A percentile compares a stretch with the other conserved stretches of the same genome.
Conservation (phyloP, 768 basidiomycete genomes). For the Phaeotremella skinneri region DNA sequence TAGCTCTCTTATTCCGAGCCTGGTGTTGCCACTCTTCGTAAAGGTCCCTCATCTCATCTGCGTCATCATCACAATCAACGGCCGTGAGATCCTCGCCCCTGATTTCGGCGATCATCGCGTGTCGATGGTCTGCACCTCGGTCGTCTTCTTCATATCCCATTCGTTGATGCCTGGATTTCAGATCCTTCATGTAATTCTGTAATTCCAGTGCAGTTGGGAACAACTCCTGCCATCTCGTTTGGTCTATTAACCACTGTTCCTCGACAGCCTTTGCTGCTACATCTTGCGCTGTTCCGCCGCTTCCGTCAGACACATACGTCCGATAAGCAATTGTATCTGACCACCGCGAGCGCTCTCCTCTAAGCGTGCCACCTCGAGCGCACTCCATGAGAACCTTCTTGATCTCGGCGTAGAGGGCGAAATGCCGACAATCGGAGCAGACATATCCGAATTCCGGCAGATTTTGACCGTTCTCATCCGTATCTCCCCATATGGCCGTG, state of each 20-base stretch:
- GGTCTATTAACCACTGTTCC: constrained; percentile 15
- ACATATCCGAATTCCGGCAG: neutral
- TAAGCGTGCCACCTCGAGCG: constrained; percentile 1
- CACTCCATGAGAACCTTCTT: neutral
- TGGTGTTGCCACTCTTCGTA: constrained; percentile 1
- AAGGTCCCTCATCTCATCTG: neutral
- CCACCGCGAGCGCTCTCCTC: constrained; percentile 3
- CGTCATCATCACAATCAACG: constrained; percentile 1
- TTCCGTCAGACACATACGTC: constrained; percentile 2
- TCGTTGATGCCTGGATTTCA: constrained; percentile 3
- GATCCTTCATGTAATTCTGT: constrained; percentile 7
- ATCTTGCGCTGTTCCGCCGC: neutral
- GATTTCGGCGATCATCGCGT: constrained; percentile 10
- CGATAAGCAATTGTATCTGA: neutral
- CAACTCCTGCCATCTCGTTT: constrained; percentile 20
- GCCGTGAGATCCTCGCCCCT: constrained; percentile 11
- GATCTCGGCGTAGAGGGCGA: neutral
- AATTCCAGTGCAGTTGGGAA: constrained; percentile 5
- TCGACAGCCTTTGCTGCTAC: constrained; percentile 7
- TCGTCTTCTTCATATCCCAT: neutral
- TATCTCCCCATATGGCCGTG: neutral
- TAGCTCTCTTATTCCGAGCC: neutral
- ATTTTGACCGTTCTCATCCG: constrained; percentile 4
- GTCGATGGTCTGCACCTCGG: neutral
- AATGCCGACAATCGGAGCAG: constrained; percentile 7